Evolutionary conservation across 768 basidiomycete genomes (phyloP), one percentile per base, ranked within the genome.

Genomic region (Mycena leptocephala): DNA sequence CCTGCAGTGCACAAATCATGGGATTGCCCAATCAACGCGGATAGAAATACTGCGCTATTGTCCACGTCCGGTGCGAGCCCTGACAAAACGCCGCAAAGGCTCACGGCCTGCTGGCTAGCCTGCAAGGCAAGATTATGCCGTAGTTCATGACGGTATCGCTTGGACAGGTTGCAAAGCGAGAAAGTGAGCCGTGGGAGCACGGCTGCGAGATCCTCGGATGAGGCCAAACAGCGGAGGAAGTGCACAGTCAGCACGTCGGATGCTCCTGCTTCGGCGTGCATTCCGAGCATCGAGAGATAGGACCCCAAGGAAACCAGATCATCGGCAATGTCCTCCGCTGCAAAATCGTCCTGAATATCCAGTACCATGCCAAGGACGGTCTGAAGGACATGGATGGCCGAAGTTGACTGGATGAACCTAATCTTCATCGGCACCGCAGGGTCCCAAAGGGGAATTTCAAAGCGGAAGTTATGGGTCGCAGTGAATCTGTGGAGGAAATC

Each of bases 61-160:
- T 72, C 48, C 24, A 56, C 53, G 5, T 55, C 30, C 0, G 71
- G 46, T 32, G 37, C 14, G n/a, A 46, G 10, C 28, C 39, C 72
- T 28, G 56, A 26, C 1, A 73, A 26, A 39, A 46, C 11, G 3
- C 20, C 33, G 10, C 55, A 59, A 22, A 46, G 14, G 5, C 11
- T 26, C 59, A 74, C 22, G 2, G 72, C 30, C 26, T 74, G 55
- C 26, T 74, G 32, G 56, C 53, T 74, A n/a, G 72, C 62, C 18
- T 67, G 59, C 41, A 71, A 16, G 3, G 70, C 70, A 24, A 41
- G 35, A 26, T 61, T 33, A 39, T 62, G 22, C 7, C 20, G 59
- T 4, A 14, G 10, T 16, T 53, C 48, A 55, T 28, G 3, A 6
- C 30, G 53, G 24, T 65, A 63, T 30, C 55, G 58, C 9, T 26